Evolutionary conservation across 192 early-diverging fungal genomes (phyloP), one percentile per base, ranked within the genome.

Genomic region (Mortierella claussenii): DNA sequence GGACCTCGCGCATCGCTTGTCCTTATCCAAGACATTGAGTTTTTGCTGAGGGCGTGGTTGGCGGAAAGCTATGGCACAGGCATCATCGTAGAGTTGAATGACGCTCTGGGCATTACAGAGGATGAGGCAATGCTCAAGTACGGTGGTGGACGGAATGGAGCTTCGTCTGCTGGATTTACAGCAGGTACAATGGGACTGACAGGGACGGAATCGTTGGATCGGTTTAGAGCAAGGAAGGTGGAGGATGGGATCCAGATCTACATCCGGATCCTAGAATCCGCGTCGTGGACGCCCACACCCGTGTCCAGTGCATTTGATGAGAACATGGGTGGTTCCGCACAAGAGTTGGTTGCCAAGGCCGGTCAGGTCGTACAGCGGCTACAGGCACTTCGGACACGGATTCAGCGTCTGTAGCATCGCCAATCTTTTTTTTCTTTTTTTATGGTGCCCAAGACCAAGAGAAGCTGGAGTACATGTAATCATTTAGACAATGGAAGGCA

Each of bases 11-110:
- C 73, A 0, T 62, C 73, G 2, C 24, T 76, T 11, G 51, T 76
- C 15, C 31, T 76, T 58, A 76, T 76, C 31, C 73, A 76, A 28
- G 73, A 76, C 23, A 76, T 76, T 23, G 73, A 76, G 43, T 61
- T 61, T 34, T 58, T 76, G 42, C 59, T 76, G 17, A 50, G 73
- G 7, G 73, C 51, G 15, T 76, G 73, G 73, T 46, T 76, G 27
- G 58, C 56, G 0, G 73, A 76, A 32, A 60, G 57, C 30, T 31
- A 62, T 51, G 73, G 73, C n/a, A 43, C 50, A 2, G 64, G 45
- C 0, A 31, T 67, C 21, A 60, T 76, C 34, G 15, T 52, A 0
- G 73, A 76, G 27, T 52, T 76, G 57, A 76, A 76, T 10, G 52
- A 76, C 23, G 64, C 53, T 7, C 53, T 76, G 8, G 58, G 65